phyloP scores from a whole-genome alignment of 768 basidiomycete genomes.

The Erythrobasidium yunnanense region DNA sequence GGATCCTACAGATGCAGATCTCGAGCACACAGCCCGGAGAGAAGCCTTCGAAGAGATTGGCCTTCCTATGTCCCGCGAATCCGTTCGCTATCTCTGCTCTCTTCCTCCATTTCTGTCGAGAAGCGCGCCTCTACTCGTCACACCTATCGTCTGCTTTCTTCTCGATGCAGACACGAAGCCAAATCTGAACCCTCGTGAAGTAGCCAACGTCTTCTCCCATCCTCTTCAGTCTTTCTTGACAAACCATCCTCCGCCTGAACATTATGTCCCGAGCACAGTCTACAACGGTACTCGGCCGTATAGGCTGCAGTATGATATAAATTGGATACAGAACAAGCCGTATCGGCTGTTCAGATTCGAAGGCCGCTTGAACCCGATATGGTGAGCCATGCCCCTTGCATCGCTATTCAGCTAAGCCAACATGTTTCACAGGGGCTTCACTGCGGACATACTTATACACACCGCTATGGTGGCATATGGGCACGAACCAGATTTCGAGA shows the following conservation, averaged over 20 bases:
- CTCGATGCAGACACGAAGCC: constrained; percentile 33
- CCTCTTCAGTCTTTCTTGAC: constrained; percentile 36
- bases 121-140: constrained; percentile 32
- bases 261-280: constrained; percentile 2
- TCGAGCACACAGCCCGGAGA: constrained; percentile 43
- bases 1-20: constrained; percentile 4
- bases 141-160: constrained; percentile 29
- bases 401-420: constrained; percentile 27
- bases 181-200: constrained; percentile 35
- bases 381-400: not conserved
- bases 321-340: constrained; percentile 30
- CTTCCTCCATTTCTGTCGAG: constrained; percentile 36
- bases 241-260: not conserved
- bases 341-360: constrained; percentile 26
- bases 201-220: constrained; percentile 34
- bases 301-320: constrained; percentile 30
- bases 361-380: constrained; percentile 20
- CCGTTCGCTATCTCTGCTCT: constrained; percentile 32
- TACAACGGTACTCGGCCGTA: constrained; percentile 22
- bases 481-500: constrained; percentile 27
- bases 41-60: constrained; percentile 44
- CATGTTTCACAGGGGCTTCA: constrained; percentile 32
- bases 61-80: constrained; percentile 27
- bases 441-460: constrained; percentile 36
- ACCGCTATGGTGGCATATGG: constrained; percentile 33